These are phyloP conservation scores for Lineolata rhizophorae DNA, from an alignment of 495 filamentous ascomycete species.

Conservation along the genomic window DNA sequence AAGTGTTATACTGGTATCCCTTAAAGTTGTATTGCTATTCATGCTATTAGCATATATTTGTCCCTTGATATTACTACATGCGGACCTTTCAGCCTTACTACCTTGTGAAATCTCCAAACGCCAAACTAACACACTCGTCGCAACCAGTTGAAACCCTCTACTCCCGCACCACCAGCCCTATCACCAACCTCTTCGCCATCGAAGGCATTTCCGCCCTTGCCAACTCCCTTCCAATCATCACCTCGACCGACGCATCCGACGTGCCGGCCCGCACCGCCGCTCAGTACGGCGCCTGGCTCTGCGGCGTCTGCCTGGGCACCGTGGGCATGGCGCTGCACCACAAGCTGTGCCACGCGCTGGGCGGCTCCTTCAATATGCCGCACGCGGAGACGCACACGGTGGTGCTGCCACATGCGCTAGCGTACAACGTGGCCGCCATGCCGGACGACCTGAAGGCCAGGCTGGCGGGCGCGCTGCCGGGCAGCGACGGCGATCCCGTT, in stretches of 20 bases:
- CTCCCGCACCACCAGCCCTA: constrained; percentile 26
- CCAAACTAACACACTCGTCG: no score
- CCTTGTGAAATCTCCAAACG: no score
- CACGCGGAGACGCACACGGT: constrained; percentile 52
- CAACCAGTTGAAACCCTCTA: constrained; percentile 40
- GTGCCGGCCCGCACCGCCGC: constrained; percentile 30
- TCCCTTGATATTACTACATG: no score
- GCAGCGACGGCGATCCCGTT: constrained; percentile 34
- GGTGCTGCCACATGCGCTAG: constrained; percentile 41
- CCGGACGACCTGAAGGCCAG: constrained; percentile 34
- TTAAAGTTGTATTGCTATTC: no score
- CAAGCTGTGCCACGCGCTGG: constrained; percentile 48
- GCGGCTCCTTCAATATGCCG: constrained; percentile 45
- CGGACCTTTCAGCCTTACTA: no score
- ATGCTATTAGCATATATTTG: no score
- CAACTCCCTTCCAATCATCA: constrained; percentile 31
- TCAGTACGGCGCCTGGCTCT: constrained; percentile 47
- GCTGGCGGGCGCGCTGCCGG: constrained; percentile 34
- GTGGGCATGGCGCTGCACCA: constrained; percentile 53
- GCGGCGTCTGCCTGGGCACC: constrained; percentile 37
- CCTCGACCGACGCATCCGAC: constrained; percentile 25
- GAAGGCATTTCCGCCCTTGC: constrained; percentile 11
- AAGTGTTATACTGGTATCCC: no score
- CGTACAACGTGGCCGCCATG: constrained; percentile 44
- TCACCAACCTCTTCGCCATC: constrained; percentile 11